Percentiles rank a stretch among this genome's conserved stretches.
Evolutionary conservation across 257 asterid species (phyloP).

Genomic region (Voacanga thouarsii): DNA sequence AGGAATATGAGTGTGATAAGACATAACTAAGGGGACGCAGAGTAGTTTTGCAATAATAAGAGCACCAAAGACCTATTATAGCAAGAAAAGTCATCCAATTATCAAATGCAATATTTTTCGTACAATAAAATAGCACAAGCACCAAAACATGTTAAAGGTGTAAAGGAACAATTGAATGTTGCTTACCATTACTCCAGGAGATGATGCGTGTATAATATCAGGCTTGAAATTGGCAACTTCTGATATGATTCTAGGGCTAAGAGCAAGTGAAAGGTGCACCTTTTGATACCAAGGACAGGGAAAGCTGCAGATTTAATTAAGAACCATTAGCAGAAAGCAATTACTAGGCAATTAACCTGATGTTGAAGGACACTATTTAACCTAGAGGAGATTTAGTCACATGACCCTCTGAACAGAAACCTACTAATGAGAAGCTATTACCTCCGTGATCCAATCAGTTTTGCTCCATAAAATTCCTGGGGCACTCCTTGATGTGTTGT

Average conservation of each 20-base stretch:
- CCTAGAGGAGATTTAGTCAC: background rate
- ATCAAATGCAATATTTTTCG: background rate
- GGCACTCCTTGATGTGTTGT: slow-evolving; percentile 99
- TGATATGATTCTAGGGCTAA: slow-evolving; percentile 97
- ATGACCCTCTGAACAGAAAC: background rate
- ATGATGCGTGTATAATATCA: slow-evolving; percentile 94
- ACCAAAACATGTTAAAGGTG: slow-evolving; percentile 6
- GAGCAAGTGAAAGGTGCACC: slow-evolving; percentile 92
- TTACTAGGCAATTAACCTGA: background rate
- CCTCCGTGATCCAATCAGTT: slow-evolving; percentile 90
- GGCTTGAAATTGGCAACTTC: slow-evolving; percentile 92
- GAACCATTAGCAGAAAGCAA: slow-evolving; percentile 12
- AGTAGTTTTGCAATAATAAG: slow-evolving; percentile 76
- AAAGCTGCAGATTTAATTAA: slow-evolving; percentile 54
- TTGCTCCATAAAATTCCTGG: slow-evolving; percentile 93
- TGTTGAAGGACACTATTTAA: background rate
- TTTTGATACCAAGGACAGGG: slow-evolving; percentile 91
- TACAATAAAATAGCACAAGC: background rate
- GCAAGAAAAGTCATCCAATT: background rate
- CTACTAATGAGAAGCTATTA: slow-evolving; percentile 11
- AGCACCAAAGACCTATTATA: slow-evolving; percentile 83
- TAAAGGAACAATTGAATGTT: slow-evolving; percentile 11
- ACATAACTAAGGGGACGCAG: slow-evolving; percentile 85
- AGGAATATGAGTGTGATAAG: slow-evolving; percentile 97
- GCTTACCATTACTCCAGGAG: slow-evolving; percentile 94